Evolutionary conservation across 2,329 filamentous ascomycete genomes (phyloP), one percentile per base, ranked within the genome.

Genomic region (Fusarium compactum): DNA sequence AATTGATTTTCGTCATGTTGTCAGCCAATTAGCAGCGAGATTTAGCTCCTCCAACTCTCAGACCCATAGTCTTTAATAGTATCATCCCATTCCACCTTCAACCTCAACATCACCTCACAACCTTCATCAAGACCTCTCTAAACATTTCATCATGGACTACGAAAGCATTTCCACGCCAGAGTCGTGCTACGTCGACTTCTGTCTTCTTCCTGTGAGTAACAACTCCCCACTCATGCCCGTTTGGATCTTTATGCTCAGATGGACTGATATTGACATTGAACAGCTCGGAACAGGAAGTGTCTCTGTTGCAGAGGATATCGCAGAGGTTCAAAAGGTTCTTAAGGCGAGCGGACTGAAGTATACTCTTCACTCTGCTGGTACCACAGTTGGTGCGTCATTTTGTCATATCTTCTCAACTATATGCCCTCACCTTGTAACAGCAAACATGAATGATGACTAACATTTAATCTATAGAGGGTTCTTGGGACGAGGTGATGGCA

Each of bases 321-420:
- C 95, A 34, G 90, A 92, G 69, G 94, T 98, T 40, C 95, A 98
- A 83, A 89, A 91, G 61, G 85, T 98, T 38, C 86, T 99, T 75
- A 90, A 92, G 80, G 89, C 88, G 57, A 96, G 92, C 73, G 94
- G 94, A 3, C 80, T 98, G 68, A 90, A 89, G 70, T 95, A 95
- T 78, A 90, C 87, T 48, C 96, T 98, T 93, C 95, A 98, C 82
- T 95, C 93, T 27, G 95, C 94, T 4, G 96, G 95, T 15, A 98
- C 95, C 0, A 98, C 95, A 0, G 88, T 98, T 58, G 94, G 94
- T 96, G 84, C 62, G 90, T 84, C 29, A 67, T 71, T 66, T 70
- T 58, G 32, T 6, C 34, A 38, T n/a, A n/a, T 38, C 18, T 38
- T 18, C 34, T 38, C 34, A 38, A 38, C 18, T n/a, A 38, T n/a